Evolutionary conservation across 805 yeast species (phyloP), one percentile per base, ranked within the genome.

Genomic region (Candida qinlingensis): DNA sequence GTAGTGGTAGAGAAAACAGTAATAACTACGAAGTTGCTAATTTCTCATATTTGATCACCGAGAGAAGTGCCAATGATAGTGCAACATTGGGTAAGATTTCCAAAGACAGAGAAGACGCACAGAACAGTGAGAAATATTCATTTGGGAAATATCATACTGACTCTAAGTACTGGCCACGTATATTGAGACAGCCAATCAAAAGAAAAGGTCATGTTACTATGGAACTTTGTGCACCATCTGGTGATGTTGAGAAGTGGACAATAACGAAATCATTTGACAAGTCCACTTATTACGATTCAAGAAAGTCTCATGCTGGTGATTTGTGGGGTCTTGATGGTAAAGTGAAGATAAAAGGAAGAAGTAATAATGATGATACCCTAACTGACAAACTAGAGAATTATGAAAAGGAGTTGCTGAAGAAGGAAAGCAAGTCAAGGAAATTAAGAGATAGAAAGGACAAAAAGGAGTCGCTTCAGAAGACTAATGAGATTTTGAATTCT

Each of bases 291-390:
- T 95, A 87, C 60, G 98, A 94, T 69, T 96, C 96, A 0, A 75
- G 97, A 47, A 92, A 94, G 64, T 79, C 88, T 0, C 66, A 66
- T n/a, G 77, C 79, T 61, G 96, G 97, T 26, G 99, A 94, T 63
- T 67, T 83, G 45, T 94, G 98, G 99, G 83, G 86, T 0, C 65
- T 82, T 37, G 86, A 76, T 35, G 82, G 82, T 3, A 85, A 85
- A 62, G 71, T 79, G 3, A 74, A 72, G 30, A 56, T 68, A 3
- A 62, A 62, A 42, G 69, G 72, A 4, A 65, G 60, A 39, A 66
- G 68, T 38, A 69, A 68, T 48, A 65, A 62, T 37, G 59, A 59
- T 54, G 19, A 64, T 55, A 43, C 57, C 54, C 39, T 60, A 10
- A 42, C 58, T 28, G 66, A 60, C 6, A 64, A 66, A 47, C 54